Evolutionary conservation across 108 stramenopile species (phyloP), one percentile per base, ranked within the genome.

Genomic region (Poteriospumella lacustris): DNA sequence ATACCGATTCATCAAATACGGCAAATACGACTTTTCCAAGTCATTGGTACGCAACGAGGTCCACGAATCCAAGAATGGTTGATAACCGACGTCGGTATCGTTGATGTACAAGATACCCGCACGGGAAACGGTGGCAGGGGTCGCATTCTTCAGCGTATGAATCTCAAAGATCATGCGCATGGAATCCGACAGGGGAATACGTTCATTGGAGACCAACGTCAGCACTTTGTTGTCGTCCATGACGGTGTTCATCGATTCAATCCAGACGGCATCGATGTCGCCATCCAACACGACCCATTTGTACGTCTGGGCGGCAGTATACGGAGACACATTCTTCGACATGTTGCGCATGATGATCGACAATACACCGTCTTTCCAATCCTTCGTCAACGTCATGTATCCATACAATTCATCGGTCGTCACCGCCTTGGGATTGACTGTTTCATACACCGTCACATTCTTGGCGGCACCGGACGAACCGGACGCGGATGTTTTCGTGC

Each of bases 1-100:
- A 68, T 87, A 87, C 47, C 43, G 24, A 19, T 82, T 47, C 43
- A 84, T 83, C 1, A 87, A 68, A 0, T 42, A 44, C 36, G 78
- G 85, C 42, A 89, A 43, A 5, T 33, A 42, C 9, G 43, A 44
- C 0, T 28, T 12, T 39, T 80, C 80, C 29, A 43, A 38, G 26
- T 38, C 78, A 1, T 60, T 42, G 2, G 12, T 52, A 24, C 69
- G 36, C 9, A 19, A 12, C 24, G 39, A 44, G 19, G 39, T 5
- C 76, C 76, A 76, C 19, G 5, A 2, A 2, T 76, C 76, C 2
- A 76, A 3, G 38, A 59, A 58, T 2, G 76, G 76, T 39, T 3
- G 5, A 44, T 76, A 58, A 2, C 76, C 76, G 2, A 76, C 31
- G 39, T 76, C 76, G 26, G 76, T 58, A 44, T 56, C 76, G 44